phyloP scores from a whole-genome alignment of 169 alveolate species.

The Miamiensis avidus region DNA sequence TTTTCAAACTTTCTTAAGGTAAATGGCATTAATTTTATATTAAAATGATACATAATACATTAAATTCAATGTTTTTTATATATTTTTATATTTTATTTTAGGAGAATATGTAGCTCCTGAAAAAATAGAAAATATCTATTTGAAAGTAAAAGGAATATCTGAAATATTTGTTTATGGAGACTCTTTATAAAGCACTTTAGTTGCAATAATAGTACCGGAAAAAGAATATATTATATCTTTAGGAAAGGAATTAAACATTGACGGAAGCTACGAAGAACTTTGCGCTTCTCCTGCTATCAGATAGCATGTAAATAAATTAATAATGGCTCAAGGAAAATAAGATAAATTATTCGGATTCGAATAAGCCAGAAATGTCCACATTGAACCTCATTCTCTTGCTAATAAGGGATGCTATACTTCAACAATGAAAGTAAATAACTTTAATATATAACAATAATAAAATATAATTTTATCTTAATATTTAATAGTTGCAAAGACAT shows the following conservation, averaged over 20 bases:
- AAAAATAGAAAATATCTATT: conserved; percentile 86
- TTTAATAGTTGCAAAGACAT: conserved; percentile 25
- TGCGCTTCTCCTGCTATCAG: conserved; percentile 38
- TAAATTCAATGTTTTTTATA: too few relatives aligned
- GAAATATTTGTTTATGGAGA: conserved; percentile 69
- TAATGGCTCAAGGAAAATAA: conserved; percentile 11
- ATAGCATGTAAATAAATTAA: neutral
- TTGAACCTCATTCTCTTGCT: conserved; percentile 83
- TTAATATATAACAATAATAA: too few relatives aligned
- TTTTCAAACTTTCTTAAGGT: conserved; percentile 93
- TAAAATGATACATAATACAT: too few relatives aligned
- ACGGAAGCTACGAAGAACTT: conserved; percentile 46
- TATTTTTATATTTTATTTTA: too few relatives aligned
- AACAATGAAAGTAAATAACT: conserved; percentile 10
- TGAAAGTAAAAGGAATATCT: conserved; percentile 53
- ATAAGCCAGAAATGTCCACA: conserved; percentile 72
- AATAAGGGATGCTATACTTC: conserved; percentile 88
- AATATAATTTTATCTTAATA: neutral
- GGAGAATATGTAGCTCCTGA: conserved; percentile 97
- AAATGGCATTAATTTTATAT: too few relatives aligned
- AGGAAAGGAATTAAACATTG: conserved; percentile 24
- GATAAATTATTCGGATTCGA: conserved; percentile 48
- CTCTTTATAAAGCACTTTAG: conserved; percentile 51
- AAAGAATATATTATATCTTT: conserved; percentile 31
- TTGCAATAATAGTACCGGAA: conserved; percentile 69